phyloP scores from a whole-genome alignment of 1,139 yeast genomes.

The Candida tetrigidarum region DNA sequence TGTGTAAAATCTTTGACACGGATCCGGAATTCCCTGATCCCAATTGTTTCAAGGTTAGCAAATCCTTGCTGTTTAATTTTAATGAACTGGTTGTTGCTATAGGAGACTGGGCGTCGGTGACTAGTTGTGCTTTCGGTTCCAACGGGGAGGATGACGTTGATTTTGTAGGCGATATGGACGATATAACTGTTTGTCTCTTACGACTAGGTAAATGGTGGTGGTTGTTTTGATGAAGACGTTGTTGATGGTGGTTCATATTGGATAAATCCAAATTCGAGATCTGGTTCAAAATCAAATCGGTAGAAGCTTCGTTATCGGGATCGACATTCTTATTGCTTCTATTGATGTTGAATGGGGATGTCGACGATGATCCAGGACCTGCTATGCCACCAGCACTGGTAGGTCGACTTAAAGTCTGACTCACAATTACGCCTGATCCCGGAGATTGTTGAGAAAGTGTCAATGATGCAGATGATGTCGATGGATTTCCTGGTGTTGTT shows the following conservation, averaged over 20 bases:
- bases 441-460: constrained; percentile 10
- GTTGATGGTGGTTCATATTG: constrained; percentile 12
- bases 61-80: constrained; percentile 65
- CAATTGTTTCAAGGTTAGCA: constrained; percentile 72
- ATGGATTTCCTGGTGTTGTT: constrained; percentile 10
- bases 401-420: constrained; percentile 16
- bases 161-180: constrained; percentile 49
- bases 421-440: constrained; percentile 12
- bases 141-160: constrained; percentile 30
- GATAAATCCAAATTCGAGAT: constrained; percentile 33
- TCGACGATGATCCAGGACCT: background rate
- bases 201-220: constrained; percentile 17
- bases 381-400: constrained; percentile 11
- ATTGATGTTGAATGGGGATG: constrained; percentile 19
- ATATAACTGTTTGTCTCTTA: constrained; percentile 48
- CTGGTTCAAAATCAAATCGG: constrained; percentile 32
- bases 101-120: constrained; percentile 29
- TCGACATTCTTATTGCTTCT: constrained; percentile 31
- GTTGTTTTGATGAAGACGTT: constrained; percentile 8
- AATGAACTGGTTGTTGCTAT: constrained; percentile 42
- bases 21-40: constrained; percentile 97
- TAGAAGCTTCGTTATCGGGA: constrained; percentile 31
- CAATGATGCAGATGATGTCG: constrained; percentile 6
- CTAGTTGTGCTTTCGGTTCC: constrained; percentile 14
- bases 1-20: constrained; percentile 85